phyloP scores from a whole-genome alignment of 164 flowering plant genomes.

The Sedum album region DNA sequence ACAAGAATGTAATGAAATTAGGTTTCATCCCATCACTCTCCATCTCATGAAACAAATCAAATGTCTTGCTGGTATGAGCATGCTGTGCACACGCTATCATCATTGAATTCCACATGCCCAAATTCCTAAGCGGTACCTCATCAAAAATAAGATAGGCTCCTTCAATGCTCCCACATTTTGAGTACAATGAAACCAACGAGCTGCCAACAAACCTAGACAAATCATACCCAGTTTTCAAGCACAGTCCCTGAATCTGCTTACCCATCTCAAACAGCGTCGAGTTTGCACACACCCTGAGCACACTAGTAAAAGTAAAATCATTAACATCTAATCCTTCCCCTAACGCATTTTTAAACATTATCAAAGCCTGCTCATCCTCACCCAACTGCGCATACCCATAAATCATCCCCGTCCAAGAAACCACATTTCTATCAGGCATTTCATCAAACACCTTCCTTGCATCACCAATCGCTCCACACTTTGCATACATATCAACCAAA shows the following conservation, averaged over 20 bases:
- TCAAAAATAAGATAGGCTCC: conserved; percentile 47
- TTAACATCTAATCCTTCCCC: conserved; percentile 53
- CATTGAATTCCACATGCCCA: conserved; percentile 92
- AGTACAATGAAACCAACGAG: conserved; percentile 65
- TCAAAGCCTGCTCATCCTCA: conserved; percentile 68
- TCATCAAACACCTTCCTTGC: conserved; percentile 68
- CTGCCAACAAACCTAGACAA: conserved; percentile 70
- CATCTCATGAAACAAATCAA: conserved; percentile 53
- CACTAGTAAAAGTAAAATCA: conserved; percentile 79
- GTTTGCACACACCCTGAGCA: conserved; percentile 62
- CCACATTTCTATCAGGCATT: conserved; percentile 88
- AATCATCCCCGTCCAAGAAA: conserved; percentile 94
- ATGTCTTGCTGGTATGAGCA: conserved; percentile 41
- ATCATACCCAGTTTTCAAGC: conserved; percentile 55
- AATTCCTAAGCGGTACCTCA: conserved; percentile 45
- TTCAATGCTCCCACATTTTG: conserved; percentile 70
- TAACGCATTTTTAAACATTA: conserved; percentile 55
- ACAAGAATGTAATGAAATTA: conserved; percentile 75
- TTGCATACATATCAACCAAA: conserved; percentile 80
- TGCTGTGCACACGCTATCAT: conserved; percentile 85
- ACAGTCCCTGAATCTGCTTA: conserved; percentile 60
- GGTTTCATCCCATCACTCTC: conserved; percentile 44
- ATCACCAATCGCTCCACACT: conserved; percentile 45
- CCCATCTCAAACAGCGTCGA: conserved; percentile 67
- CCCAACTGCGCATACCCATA: conserved; percentile 68